Percentiles rank a stretch among this genome's conserved stretches.
phyloP scores from a whole-genome alignment of 2,329 filamentous ascomycete genomes.

The Seiridium unicorne region DNA sequence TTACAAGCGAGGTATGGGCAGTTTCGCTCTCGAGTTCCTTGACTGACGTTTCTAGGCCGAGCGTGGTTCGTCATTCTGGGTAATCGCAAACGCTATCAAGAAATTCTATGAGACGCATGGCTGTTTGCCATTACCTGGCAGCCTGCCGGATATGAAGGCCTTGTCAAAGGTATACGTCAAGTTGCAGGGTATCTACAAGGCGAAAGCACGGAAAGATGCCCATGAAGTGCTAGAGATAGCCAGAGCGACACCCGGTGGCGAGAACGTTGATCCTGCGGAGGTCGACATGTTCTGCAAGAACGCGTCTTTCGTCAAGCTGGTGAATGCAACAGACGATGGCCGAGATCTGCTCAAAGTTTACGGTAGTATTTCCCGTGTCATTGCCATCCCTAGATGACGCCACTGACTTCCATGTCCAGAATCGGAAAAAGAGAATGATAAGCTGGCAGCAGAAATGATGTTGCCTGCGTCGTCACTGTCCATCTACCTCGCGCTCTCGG shows the following conservation, averaged over 20 bases:
- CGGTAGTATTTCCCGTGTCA: constrained; percentile 41
- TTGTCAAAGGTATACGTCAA: constrained; percentile 85
- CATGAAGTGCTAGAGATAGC: constrained; percentile 70
- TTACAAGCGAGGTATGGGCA: constrained; percentile 50
- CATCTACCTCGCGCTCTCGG: constrained; percentile 66
- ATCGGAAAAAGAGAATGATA: constrained; percentile 53
- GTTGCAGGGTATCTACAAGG: constrained; percentile 90
- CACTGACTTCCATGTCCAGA: constrained; percentile 35
- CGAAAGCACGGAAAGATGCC: constrained; percentile 76
- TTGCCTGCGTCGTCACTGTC: constrained; percentile 61
- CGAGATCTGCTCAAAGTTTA: constrained; percentile 51
- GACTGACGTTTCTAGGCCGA: constrained; percentile 36
- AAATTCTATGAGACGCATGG: constrained; percentile 72
- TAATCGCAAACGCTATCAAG: constrained; percentile 78
- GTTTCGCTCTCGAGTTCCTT: constrained; percentile 28
- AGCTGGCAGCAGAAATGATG: constrained; percentile 44
- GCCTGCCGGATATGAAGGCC: constrained; percentile 96
- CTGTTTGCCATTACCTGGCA: constrained; percentile 79
- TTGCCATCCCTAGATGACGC: constrained; percentile 16
- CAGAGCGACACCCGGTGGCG: constrained; percentile 47
- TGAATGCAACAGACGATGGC: constrained; percentile 53
- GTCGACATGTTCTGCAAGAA: constrained; percentile 95
- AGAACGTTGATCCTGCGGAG: constrained; percentile 64
- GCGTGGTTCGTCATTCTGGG: constrained; percentile 71
- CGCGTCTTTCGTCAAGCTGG: constrained; percentile 86